phyloP scores from a whole-genome alignment of 805 yeast species.

The Cyberlindnera xishuangbannaensis region DNA sequence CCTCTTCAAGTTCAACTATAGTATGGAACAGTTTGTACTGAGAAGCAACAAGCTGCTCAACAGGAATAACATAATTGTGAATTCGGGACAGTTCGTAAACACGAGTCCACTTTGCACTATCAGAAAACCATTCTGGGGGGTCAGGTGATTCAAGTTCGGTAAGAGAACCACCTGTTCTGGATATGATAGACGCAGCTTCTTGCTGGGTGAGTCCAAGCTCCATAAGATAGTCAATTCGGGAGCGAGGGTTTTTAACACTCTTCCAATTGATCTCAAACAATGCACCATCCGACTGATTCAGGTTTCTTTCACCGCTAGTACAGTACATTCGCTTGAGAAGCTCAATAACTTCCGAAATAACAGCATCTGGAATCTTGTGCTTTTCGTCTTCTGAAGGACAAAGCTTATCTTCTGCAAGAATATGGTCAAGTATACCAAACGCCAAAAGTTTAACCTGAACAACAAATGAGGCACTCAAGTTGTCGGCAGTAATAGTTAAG shows the following conservation, averaged over 20 bases:
- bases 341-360: slow-evolving; percentile 41
- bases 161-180: slow-evolving; percentile 29
- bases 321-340: slow-evolving; percentile 39
- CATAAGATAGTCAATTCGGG: slow-evolving; percentile 29
- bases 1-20: slow-evolving; percentile 33
- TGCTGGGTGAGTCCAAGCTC: slow-evolving; percentile 28
- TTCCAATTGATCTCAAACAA: slow-evolving; percentile 32
- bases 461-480: slow-evolving; percentile 23
- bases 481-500: slow-evolving; percentile 12
- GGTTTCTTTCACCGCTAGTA: slow-evolving; percentile 30
- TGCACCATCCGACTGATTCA: slow-evolving; percentile 30
- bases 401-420: slow-evolving; percentile 28
- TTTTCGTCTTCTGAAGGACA: slow-evolving; percentile 18
- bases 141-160: slow-evolving; percentile 19
- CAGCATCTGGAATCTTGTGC: slow-evolving; percentile 29
- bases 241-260: slow-evolving; percentile 36
- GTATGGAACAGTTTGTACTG: slow-evolving; percentile 35
- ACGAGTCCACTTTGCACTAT: slow-evolving; percentile 27
- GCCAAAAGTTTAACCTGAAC: slow-evolving; percentile 38
- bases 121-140: slow-evolving; percentile 23
- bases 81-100: slow-evolving; percentile 13
- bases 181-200: slow-evolving; percentile 26
- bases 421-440: slow-evolving; percentile 32
- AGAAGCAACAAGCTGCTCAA: slow-evolving; percentile 29
- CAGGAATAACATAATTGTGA: slow-evolving; percentile 23